Conservation (phyloP, 2,329 filamentous ascomycete genomes). For the Diaporthe aspalathi region DNA sequence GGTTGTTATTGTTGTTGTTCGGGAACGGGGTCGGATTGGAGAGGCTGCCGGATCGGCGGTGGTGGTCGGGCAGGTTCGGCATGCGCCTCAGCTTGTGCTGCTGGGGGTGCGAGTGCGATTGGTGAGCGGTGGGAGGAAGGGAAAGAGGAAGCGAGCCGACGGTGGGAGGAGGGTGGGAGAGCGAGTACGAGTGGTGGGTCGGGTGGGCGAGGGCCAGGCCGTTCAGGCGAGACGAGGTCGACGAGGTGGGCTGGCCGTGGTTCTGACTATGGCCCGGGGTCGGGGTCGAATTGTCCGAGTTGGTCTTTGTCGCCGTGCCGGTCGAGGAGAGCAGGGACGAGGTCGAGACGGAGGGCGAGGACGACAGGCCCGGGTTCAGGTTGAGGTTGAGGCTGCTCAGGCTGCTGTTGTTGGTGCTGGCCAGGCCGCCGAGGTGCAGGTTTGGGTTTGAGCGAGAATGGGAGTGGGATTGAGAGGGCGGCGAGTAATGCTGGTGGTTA, state of each 20-base stretch:
- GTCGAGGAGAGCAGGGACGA: not conserved
- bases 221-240: conserved; percentile 12
- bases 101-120: not conserved
- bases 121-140: not conserved
- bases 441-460: conserved; percentile 18
- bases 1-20: conserved; percentile 40
- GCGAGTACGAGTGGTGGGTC: conserved; percentile 32
- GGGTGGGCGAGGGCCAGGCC: conserved; percentile 2
- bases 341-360: conserved; percentile 2
- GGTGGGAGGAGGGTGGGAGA: conserved; percentile 26
- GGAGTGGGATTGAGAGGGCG: conserved; percentile 19
- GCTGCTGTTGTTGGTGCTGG: conserved; percentile 10
- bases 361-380: not conserved
- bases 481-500: conserved; percentile 12
- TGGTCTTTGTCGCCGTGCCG: not conserved
- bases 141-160: not conserved
- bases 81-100: conserved; percentile 40
- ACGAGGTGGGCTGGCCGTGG: not conserved
- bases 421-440: conserved; percentile 8
- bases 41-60: conserved; percentile 64
- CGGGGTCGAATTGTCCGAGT: not conserved
- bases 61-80: conserved; percentile 60
- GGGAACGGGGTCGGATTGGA: conserved; percentile 55
- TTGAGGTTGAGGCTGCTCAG: conserved; percentile 18
- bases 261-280: not conserved